Base-by-base conservation (phyloP, 1,284 basidiomycete species). In the Moniliella sp. region DNA sequence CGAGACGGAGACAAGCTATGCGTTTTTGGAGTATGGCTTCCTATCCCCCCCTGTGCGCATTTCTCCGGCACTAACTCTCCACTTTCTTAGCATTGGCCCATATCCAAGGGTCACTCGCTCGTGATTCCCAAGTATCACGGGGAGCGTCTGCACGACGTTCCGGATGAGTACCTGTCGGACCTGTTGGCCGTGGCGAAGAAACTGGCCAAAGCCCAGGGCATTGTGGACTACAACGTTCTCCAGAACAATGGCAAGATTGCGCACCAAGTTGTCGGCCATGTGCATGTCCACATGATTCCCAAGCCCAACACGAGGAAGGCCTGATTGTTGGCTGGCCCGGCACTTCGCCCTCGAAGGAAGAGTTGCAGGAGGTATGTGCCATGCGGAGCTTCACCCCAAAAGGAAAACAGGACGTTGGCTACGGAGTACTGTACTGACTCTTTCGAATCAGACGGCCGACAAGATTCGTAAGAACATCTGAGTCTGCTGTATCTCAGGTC, bases 141-240 rank as follows among this genome's bases (percentile, higher is more conserved):
- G n/a, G 57, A 57, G 26, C 63, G 63, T 45, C 45, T 64, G 26
- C 61, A 62, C 39, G 62, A 64, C 19, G 35, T 64, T 12, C 62
- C 62, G n/a, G 62, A 64, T 30, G 62, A 61, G 29, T 38, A 51
- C 33, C 36, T 64, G 23, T 34, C 39, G 15, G 62, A 63, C 27
- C 38, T 70, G 11, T 65, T 88, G 34, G 76, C 78, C 1, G 66
- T 82, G 30, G 74, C 76, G 14, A 88, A 88, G 69, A 80, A 78
- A 68, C 74, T 93, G 31, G 84, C 79, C 0, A 46, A 70, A 5
- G 82, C 81, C 2, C 70, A 75, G 34, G 76, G 75, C 1, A 62
- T 68, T 3, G 70, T 74, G 45, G 70, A 91, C 61, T 91, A 83
- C 66, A 93, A 91, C 58, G 68, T 93, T 42, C 68, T 91, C 25